These are phyloP conservation scores for Aspergillus fructus DNA, from an alignment of 2,329 filamentous ascomycete species.

Conservation along the genomic window DNA sequence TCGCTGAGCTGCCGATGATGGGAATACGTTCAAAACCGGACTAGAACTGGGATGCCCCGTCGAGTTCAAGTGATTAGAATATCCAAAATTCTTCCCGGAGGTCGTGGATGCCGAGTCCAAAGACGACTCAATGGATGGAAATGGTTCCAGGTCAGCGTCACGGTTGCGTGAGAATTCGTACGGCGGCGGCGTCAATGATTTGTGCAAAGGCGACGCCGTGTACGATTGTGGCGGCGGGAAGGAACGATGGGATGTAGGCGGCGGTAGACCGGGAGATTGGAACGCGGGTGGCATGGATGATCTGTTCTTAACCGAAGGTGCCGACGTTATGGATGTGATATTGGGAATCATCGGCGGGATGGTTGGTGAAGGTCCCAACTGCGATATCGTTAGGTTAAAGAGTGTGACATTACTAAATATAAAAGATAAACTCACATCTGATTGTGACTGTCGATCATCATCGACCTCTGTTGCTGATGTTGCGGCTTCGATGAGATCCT, in stretches of 20 bases:
- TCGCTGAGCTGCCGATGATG: slow-evolving; percentile 34
- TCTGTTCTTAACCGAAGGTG: slow-evolving; percentile 48
- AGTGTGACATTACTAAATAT: not conserved
- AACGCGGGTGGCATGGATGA: slow-evolving; percentile 63
- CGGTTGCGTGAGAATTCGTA: slow-evolving; percentile 54
- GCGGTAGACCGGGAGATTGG: slow-evolving; percentile 46
- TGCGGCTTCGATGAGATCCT: slow-evolving; percentile 91
- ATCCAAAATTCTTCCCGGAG: slow-evolving; percentile 68
- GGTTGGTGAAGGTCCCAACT: slow-evolving; percentile 42
- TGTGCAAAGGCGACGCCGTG: slow-evolving; percentile 85
- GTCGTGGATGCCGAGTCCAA: slow-evolving; percentile 54
- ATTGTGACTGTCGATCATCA: slow-evolving; percentile 74
- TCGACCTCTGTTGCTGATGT: slow-evolving; percentile 89
- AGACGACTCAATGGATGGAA: slow-evolving; percentile 84
- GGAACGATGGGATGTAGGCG: slow-evolving; percentile 42
- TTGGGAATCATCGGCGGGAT: slow-evolving; percentile 39
- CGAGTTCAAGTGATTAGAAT: slow-evolving; percentile 61
- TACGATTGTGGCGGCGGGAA: slow-evolving; percentile 55
- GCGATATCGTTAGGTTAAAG: not conserved
- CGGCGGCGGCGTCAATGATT: slow-evolving; percentile 80
- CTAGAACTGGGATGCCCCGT: slow-evolving; percentile 68
- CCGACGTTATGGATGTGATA: slow-evolving; percentile 39
- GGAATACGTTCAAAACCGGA: slow-evolving; percentile 47
- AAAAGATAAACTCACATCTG: slow-evolving; percentile 64
- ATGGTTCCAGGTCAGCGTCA: slow-evolving; percentile 69